Evolutionary conservation across 208 protist species (phyloP), one percentile per base, ranked within the genome.

Genomic region (Crithidia brevicula): DNA sequence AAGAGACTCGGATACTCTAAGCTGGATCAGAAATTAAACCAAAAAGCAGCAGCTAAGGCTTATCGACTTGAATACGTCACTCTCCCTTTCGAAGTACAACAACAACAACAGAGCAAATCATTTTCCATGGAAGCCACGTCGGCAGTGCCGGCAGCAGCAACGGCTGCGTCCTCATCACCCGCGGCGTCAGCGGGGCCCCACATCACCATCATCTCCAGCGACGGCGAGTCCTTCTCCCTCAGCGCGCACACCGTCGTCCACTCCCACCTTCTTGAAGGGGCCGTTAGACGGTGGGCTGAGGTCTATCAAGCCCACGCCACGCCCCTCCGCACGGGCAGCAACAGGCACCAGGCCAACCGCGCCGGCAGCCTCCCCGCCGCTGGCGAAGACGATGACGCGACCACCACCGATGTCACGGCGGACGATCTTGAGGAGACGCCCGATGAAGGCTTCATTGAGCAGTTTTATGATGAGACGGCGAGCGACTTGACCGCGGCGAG

Each of bases 141-240:
- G n/a, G n/a, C n/a, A n/a, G n/a, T n/a, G n/a, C n/a, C n/a, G n/a
- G n/a, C n/a, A n/a, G n/a, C n/a, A n/a, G n/a, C n/a, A n/a, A n/a
- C 49, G 30, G 36, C 36, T 40, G 36, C 28, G 40, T 22, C 20
- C 30, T 34, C 28, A 0, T 23, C 71, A 43, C 18, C 28, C 7
- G 40, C 63, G 30, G 47, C 30, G 11, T 47, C 56, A 40, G 10
- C 11, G 7, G 54, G 59, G 27, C 79, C 81, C 16, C 34, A 49
- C 57, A 89, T 93, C 49, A 80, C 78, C 56, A 85, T 94, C 59
- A 67, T 88, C 49, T 83, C 79, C 8, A 78, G 77, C 50, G 85
- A 91, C 30, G 88, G 88, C 23, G 74, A 70, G 10, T 62, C 66
- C 22, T 82, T 91, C 45, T 70, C 62, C 7, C 23, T 94, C 22